Evolutionary conservation across 2,329 filamentous ascomycete species (phyloP), one percentile per base, ranked within the genome.

Genomic region (Neobulgaria alba): DNA sequence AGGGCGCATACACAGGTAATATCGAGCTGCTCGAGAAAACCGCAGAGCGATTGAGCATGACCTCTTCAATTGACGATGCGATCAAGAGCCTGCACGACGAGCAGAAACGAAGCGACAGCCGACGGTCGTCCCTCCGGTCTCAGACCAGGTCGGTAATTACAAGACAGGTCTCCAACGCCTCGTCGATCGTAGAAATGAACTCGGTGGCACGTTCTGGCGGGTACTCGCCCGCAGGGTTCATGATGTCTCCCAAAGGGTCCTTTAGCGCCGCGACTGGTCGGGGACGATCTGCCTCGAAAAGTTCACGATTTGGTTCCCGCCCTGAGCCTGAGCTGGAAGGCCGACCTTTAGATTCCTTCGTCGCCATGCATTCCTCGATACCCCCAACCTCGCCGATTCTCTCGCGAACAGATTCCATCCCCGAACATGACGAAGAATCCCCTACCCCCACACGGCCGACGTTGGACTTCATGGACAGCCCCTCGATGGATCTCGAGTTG

Each of bases 1-100:
- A 79, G 43, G 76, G 73, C 18, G 75, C 75, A 21, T 79, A 76
- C 57, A 64, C 72, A 14, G 72, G 71, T 57, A 87, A 82, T 64
- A 79, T 89, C 47, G 77, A 80, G 50, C 75, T 79, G 36, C 74
- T 89, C 47, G 84, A 90, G 62, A 79, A 82, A 50, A 81, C 78
- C 9, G 84, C 84, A 36, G 83, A 88, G 62, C 73, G 78, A 49
- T 68, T 89, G 60, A 85, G 81, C 52, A 80, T 78, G 42, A 71
- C 71, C 34, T 84, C 79, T 47, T 85, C 84, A 47, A 83, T 88
- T 56, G 82, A 83, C 54, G 77, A 84, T 65, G 82, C 85, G 52
- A 89, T 88, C 53, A 75, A 82, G 44, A 77, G 82, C 55, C 68
- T 86, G 50, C 79, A 85, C 61, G 68, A 77, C 46, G 79, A 85